Percentiles rank a stretch among this genome's conserved stretches.
Conservation (phyloP, 345 rosid species). For the Eutrema yunnanense region DNA sequence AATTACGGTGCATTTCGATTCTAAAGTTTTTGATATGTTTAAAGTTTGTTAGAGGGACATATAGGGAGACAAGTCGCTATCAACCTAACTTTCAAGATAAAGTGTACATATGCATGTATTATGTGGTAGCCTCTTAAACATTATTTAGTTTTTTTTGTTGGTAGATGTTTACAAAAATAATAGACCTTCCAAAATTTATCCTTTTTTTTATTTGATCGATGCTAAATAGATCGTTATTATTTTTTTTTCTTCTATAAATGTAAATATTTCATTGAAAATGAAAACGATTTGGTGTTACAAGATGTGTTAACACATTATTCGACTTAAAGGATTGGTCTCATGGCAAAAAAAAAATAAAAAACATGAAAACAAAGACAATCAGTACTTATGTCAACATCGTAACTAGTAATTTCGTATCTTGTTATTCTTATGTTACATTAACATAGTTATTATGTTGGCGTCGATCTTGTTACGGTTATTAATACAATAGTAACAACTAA, state of each 20-base stretch:
- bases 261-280: no score
- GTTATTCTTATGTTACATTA: background rate
- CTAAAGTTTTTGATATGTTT: constrained; percentile 14
- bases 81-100: constrained; percentile 7
- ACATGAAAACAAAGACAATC: no score
- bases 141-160: constrained; percentile 13
- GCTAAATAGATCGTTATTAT: background rate
- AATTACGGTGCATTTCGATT: constrained; percentile 17
- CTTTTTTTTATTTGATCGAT: background rate
- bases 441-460: background rate
- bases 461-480: background rate
- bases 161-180: background rate
- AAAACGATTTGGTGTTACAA: no score
- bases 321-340: no score
- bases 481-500: background rate
- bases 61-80: constrained; percentile 28
- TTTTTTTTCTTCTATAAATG: no score
- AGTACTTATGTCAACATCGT: no score
- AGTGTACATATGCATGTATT: constrained; percentile 28
- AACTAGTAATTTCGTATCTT: background rate
- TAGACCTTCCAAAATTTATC: background rate
- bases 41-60: constrained; percentile 28
- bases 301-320: no score
- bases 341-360: no score
- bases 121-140: background rate